A percentile compares a stretch with the other conserved stretches of the same genome.
Conservation (phyloP, 1,284 basidiomycete genomes). For the Puccinia horiana region DNA sequence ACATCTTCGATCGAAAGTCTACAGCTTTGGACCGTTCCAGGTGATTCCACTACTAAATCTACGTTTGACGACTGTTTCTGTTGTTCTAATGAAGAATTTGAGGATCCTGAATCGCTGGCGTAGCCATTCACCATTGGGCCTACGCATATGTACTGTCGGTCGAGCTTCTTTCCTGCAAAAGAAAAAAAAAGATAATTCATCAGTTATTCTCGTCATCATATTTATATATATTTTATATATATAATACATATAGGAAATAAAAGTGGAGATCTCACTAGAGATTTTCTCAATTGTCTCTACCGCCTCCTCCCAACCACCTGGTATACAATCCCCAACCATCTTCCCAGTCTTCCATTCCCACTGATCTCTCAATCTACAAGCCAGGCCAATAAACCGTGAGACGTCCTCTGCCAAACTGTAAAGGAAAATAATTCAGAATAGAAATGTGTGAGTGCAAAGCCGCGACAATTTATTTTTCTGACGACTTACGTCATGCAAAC, state of each 20-base stretch:
- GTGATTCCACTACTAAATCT: background rate
- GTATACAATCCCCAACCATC: conserved; percentile 36
- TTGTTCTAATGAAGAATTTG: conserved; percentile 22
- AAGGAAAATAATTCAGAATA: background rate
- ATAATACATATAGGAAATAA: background rate
- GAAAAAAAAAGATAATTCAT: background rate
- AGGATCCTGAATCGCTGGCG: background rate
- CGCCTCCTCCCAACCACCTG: conserved; percentile 40
- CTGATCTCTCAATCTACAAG: conserved; percentile 29
- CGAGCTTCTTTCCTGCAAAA: conserved; percentile 11
- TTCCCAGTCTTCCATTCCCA: conserved; percentile 33
- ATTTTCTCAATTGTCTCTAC: conserved; percentile 14
- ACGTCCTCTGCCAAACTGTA: conserved; percentile 5
- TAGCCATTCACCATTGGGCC: background rate
- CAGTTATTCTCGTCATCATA: background rate
- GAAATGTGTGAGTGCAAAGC: conserved; percentile 5
- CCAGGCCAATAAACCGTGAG: conserved; percentile 28
- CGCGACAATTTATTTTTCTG: no score
- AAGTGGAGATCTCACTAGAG: background rate
- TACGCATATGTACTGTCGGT: conserved; percentile 15
- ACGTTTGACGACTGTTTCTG: background rate
- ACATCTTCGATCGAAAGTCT: background rate
- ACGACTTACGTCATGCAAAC: conserved; percentile 41
- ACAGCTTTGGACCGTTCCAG: background rate
- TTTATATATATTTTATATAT: no score